Evolutionary conservation across 129 eudicot species (phyloP), one percentile per base, ranked within the genome.

Genomic region (Artemisia annua): DNA sequence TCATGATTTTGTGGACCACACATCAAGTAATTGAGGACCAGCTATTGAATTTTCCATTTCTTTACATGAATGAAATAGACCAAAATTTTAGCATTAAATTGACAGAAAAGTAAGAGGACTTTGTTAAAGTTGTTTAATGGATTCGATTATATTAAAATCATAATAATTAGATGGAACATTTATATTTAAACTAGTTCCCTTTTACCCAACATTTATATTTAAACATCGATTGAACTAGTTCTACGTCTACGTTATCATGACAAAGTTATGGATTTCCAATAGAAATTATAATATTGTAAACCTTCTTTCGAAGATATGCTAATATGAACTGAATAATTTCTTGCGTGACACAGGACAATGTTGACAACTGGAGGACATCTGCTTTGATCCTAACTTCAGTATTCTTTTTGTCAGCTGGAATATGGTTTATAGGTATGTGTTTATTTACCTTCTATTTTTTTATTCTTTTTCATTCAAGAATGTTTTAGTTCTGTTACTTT

Each of bases 331-430:
- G 43, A 48, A 17, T 22, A 64, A 43, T 12, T 69, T 64, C 51
- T 9, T 61, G 19, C 43, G 22, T 70, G 17, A 30, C 78, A 48
- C 86, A 91, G 97, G 97, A 91, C 77, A 78, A 73, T 13, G 67
- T 91, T 52, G 66, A 85, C 70, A 87, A 87, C 71, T 91, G 97
- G 97, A 87, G 97, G 79, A 74, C 15, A 26, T 81, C 95, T 49
- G 83, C 91, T 62, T 79, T 91, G 72, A 56, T 75, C 56, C 65
- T 91, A 67, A 87, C 89, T 17, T 81, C 97, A 2, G 49, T 91
- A 55, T 69, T 91, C 24, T 91, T 91, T 65, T 60, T 91, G 79
- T 89, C 95, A 5, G 80, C 97, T 53, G 81, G 73, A 26, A 82
- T 91, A 71, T 91, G 97, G 97, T 85, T 82, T 63, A 69, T 80